Percentiles rank a stretch among this genome's conserved stretches.
phyloP scores from a whole-genome alignment of 495 filamentous ascomycete genomes.

The Margaritispora aquatica region DNA sequence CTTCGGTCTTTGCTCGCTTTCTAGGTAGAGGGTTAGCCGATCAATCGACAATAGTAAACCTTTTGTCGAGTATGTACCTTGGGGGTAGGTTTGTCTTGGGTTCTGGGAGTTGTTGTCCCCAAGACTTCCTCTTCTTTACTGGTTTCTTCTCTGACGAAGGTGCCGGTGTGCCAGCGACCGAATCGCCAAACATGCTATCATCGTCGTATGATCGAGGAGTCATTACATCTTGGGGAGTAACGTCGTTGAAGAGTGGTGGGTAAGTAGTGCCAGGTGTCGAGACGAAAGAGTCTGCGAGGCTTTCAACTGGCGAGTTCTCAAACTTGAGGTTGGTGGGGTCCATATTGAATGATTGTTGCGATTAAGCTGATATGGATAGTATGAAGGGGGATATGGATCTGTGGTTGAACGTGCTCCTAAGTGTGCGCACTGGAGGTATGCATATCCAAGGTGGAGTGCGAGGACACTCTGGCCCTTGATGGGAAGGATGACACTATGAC shows the following conservation, averaged over 20 bases:
- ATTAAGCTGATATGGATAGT: no score
- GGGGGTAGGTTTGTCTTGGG: slow-evolving; percentile 96
- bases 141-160: slow-evolving; percentile 74
- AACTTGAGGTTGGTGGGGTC: slow-evolving; percentile 21
- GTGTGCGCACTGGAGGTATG: neutral
- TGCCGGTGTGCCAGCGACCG: slow-evolving; percentile 15
- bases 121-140: slow-evolving; percentile 95
- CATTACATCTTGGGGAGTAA: slow-evolving; percentile 39
- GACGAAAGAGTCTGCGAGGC: slow-evolving; percentile 41
- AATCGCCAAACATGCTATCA: slow-evolving; percentile 26
- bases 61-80: slow-evolving; percentile 50
- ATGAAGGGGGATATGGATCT: no score
- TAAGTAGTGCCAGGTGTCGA: slow-evolving; percentile 45
- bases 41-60: slow-evolving; percentile 4
- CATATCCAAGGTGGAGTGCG: no score
- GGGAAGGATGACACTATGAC: neutral
- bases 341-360: neutral
- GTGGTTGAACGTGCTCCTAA: no score
- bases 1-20: slow-evolving; percentile 97
- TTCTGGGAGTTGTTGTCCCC: slow-evolving; percentile 94
- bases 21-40: slow-evolving; percentile 33
- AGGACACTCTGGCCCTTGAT: neutral
- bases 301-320: slow-evolving; percentile 22
- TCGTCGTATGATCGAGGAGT: slow-evolving; percentile 35
- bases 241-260: slow-evolving; percentile 40